Evolutionary conservation across 345 rosid species (phyloP).

Genomic region (Streptanthus diversifolius): DNA sequence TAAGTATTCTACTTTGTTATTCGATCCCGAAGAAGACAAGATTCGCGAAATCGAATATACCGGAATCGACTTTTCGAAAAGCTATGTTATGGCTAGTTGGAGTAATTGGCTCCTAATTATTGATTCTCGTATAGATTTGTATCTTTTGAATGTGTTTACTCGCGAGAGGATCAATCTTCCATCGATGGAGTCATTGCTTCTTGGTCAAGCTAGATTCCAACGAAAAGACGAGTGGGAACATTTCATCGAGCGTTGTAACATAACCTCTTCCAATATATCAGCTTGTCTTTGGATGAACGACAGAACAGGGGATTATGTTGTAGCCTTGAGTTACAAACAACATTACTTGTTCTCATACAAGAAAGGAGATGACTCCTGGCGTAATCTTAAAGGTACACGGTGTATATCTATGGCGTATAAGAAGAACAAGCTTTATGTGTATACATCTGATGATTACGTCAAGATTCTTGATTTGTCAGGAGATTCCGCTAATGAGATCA

Average conservation of each 20-base stretch:
- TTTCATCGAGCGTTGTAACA: background rate
- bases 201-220: background rate
- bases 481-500: background rate
- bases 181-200: background rate
- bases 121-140: background rate
- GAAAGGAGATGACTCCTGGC: background rate
- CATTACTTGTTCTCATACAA: slow-evolving; percentile 1
- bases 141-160: slow-evolving; percentile 10
- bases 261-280: background rate
- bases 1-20: background rate
- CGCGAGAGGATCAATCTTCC: slow-evolving; percentile 12
- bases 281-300: slow-evolving; percentile 13
- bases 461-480: slow-evolving; percentile 1
- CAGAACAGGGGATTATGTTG: slow-evolving; percentile 18
- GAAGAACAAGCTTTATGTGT: background rate
- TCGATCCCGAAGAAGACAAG: slow-evolving; percentile 11
- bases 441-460: background rate
- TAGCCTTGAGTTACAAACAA: slow-evolving; percentile 6
- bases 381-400: background rate
- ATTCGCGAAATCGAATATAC: background rate
- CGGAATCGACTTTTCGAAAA: background rate
- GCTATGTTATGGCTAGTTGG: background rate
- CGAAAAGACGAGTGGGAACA: background rate
- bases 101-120: slow-evolving; percentile 12
- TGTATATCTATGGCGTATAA: background rate